These are phyloP conservation scores for Phylloporus rhodoxanthus DNA, from an alignment of 768 basidiomycete genomes.

Conservation along the genomic window DNA sequence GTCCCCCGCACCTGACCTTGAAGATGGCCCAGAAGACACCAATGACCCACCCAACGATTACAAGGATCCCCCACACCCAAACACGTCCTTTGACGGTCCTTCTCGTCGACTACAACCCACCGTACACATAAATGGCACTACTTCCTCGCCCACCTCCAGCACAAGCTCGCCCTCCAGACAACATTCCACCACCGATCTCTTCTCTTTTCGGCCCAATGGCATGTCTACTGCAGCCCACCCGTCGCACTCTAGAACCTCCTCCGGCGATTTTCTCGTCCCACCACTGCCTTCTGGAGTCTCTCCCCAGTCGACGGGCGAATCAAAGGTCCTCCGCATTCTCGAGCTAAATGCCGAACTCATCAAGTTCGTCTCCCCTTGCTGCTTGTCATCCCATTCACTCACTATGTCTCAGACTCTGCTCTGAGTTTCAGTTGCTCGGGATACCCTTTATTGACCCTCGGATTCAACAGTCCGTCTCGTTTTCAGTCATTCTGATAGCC, in stretches of 20 bases:
- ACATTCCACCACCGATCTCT: constrained; percentile 16
- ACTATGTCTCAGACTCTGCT: constrained; percentile 43
- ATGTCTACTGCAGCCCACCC: constrained; percentile 11
- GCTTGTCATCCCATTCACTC: constrained; percentile 1
- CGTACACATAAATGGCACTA: constrained; percentile 20
- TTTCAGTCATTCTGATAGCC: background rate
- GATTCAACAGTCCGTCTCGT: constrained; percentile 50
- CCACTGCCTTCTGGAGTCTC: constrained; percentile 26
- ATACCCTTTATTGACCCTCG: constrained; percentile 42
- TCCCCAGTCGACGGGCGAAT: constrained; percentile 6
- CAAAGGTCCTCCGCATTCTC: constrained; percentile 55
- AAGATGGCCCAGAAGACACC: constrained; percentile 32
- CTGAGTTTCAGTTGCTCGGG: constrained; percentile 54
- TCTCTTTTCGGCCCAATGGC: constrained; percentile 21
- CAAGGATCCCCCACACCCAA: constrained; percentile 7
- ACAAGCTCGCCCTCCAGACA: constrained; percentile 20
- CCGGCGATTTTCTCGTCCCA: constrained; percentile 26
- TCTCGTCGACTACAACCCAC: constrained; percentile 10
- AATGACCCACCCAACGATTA: constrained; percentile 36
- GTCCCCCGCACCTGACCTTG: constrained; percentile 58
- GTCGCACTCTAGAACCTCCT: constrained; percentile 26
- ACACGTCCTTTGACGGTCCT: constrained; percentile 16
- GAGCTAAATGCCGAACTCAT: constrained; percentile 67
- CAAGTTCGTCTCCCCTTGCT: constrained; percentile 40
- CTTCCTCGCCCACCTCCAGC: constrained; percentile 16